phyloP scores from a whole-genome alignment of 106 monocot genomes.

The Phalaenopsis equestris region DNA sequence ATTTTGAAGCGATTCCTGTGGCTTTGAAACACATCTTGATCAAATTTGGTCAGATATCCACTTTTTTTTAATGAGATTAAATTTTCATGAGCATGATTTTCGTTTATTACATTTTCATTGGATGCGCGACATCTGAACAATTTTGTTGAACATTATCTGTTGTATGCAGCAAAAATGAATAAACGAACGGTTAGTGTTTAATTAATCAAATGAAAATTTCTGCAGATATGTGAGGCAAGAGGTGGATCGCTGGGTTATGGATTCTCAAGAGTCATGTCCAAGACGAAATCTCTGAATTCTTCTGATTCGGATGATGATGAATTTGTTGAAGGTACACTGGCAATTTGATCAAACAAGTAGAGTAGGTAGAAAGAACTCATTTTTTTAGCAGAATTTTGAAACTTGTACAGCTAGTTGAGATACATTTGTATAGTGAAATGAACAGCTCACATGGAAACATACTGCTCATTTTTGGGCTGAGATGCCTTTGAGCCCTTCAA shows the following conservation, averaged over 20 bases:
- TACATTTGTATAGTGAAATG: too few relatives aligned
- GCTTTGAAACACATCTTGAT: not conserved
- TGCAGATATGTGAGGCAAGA: constrained; percentile 72
- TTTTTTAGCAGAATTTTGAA: not conserved
- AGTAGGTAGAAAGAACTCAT: not conserved
- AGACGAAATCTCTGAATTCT: constrained; percentile 28
- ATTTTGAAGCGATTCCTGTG: constrained; percentile 69
- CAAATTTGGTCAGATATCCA: too few relatives aligned
- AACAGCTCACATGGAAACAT: not conserved
- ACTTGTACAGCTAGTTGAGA: not conserved
- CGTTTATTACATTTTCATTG: too few relatives aligned
- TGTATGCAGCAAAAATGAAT: too few relatives aligned
- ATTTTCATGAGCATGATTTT: too few relatives aligned
- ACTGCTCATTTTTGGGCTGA: not conserved
- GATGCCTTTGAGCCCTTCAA: not conserved
- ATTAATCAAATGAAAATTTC: not conserved
- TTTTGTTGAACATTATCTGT: too few relatives aligned
- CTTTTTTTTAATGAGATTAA: too few relatives aligned
- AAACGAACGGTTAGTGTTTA: too few relatives aligned
- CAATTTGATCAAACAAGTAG: constrained; percentile 25
- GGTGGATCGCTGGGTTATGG: constrained; percentile 92
- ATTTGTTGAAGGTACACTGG: constrained; percentile 56
- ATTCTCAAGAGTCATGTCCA: constrained; percentile 68
- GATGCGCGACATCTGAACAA: too few relatives aligned
- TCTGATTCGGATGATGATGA: constrained; percentile 62